Percentiles rank a stretch among this genome's conserved stretches.
Conservation (phyloP, 2,329 filamentous ascomycete species). For the Huntiella abstrusa region DNA sequence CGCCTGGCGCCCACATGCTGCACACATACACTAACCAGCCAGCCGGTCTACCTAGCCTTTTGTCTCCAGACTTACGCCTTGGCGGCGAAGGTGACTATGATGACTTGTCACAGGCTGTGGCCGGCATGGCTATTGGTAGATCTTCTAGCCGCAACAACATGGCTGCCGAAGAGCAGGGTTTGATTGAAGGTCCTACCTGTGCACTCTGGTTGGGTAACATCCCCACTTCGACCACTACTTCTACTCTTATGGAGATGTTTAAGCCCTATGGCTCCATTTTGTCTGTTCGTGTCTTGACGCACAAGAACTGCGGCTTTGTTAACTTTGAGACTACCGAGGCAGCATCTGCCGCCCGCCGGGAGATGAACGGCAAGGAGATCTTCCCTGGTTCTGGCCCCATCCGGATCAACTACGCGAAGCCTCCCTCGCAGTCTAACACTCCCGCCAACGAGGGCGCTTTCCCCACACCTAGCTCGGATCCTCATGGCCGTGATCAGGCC, state of each 20-base stretch:
- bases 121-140: conserved; percentile 54
- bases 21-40: conserved; percentile 56
- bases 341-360: conserved; percentile 70
- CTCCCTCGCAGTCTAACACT: conserved; percentile 73
- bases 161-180: conserved; percentile 57
- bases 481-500: conserved; percentile 36
- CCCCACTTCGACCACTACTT: conserved; percentile 88
- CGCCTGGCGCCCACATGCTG: conserved; percentile 45
- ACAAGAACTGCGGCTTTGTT: conserved; percentile 98
- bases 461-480: conserved; percentile 80
- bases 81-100: conserved; percentile 63
- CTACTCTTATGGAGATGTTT: conserved; percentile 88
- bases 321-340: conserved; percentile 89
- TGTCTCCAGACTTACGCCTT: conserved; percentile 54
- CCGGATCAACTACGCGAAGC: conserved; percentile 93
- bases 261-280: conserved; percentile 79
- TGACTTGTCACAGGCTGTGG: conserved; percentile 63
- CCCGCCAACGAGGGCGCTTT: conserved; percentile 81
- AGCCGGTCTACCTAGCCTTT: conserved; percentile 51
- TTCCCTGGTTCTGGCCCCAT: conserved; percentile 96
- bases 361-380: conserved; percentile 91
- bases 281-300: conserved; percentile 80
- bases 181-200: conserved; percentile 68
- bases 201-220: conserved; percentile 96
- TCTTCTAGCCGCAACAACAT: conserved; percentile 49